Evolutionary conservation across 2,329 filamentous ascomycete species (phyloP).

Genomic region (Alternaria metachromatica): DNA sequence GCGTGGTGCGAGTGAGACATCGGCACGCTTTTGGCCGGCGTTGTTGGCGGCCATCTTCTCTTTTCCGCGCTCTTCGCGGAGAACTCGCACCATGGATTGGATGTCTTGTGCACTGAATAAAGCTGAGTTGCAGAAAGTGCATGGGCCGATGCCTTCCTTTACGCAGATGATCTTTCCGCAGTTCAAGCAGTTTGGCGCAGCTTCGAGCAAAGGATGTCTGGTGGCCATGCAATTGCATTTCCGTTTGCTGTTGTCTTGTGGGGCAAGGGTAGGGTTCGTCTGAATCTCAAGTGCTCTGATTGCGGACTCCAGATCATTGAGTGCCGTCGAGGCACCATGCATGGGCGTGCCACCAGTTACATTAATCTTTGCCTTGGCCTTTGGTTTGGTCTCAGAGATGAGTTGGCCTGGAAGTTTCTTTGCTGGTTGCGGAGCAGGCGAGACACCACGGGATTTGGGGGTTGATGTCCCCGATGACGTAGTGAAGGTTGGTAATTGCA

Average conservation of each 20-base stretch:
- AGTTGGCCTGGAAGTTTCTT: constrained; percentile 73
- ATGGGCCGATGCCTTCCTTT: constrained; percentile 91
- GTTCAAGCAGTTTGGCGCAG: constrained; percentile 88
- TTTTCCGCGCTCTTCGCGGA: constrained; percentile 83
- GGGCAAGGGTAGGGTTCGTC: constrained; percentile 77
- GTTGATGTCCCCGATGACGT: constrained; percentile 41
- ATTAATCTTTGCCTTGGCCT: constrained; percentile 68
- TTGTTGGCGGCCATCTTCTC: constrained; percentile 87
- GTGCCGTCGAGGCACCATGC: constrained; percentile 77
- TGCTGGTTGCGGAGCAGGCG: constrained; percentile 55
- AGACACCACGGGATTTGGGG: constrained; percentile 45
- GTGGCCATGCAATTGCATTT: constrained; percentile 89
- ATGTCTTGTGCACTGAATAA: constrained; percentile 77
- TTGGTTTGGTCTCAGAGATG: constrained; percentile 74
- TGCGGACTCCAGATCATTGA: constrained; percentile 74
- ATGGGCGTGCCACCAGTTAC: constrained; percentile 81
- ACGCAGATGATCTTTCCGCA: constrained; percentile 97
- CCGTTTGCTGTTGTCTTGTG: constrained; percentile 63
- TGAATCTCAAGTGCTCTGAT: constrained; percentile 90
- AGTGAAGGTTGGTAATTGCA: constrained; percentile 36
- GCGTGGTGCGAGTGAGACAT: constrained; percentile 66
- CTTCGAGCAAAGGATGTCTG: constrained; percentile 85
- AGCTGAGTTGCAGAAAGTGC: constrained; percentile 83
- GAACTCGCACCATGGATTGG: constrained; percentile 81
- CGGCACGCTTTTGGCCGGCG: constrained; percentile 69